Base-by-base conservation (phyloP, 1,139 yeast genomes). In the Suhomyces ambrosiae region DNA sequence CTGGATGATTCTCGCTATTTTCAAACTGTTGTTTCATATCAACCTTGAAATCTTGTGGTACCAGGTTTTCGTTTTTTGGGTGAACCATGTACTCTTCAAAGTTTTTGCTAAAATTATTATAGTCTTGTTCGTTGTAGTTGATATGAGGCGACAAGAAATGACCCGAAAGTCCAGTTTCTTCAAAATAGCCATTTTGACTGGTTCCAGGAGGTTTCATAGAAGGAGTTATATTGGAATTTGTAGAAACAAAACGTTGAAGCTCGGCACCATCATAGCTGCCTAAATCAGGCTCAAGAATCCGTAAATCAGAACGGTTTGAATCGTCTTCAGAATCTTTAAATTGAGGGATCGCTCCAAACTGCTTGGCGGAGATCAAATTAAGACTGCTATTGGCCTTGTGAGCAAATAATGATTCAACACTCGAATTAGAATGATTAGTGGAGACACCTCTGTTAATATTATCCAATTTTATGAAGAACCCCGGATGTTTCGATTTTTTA, bases 131-230 rank as follows among this genome's bases (percentile, higher is more conserved):
- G 32, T 40, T 35, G 30, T 44, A 40, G 17, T 44, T 44, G 24
- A 42, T 38, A 12, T 38, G 41, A 9, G 45, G 44, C 7, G 38
- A 40, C 10, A 37, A 19, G 33, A 37, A 46, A 12, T 42, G 37
- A 12, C 29, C 28, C 10, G 37, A 22, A 11, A 35, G 32, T 7
- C 24, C 30, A 3, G 33, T 14, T n/a, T 35, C 42, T 17, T 63
- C 73, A 40, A 69, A 69, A 48, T 68, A 69, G n/a, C 63, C 71
- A 29, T 49, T 41, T 6, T 47, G 49, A 29, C 52, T 55, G 4
- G 61, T 48, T 7, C 63, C 62, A 1, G 76, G 75, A 1, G 76
- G 74, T 30, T 65, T 66, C 68, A 68, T 63, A 6, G 61, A 57
- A 0, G 76, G 76, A 0, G 76, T 71, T 13, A 66, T 46, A 35